Evolutionary conservation across 805 yeast species (phyloP).

Genomic region (Nakazawaea wickerhamii): DNA sequence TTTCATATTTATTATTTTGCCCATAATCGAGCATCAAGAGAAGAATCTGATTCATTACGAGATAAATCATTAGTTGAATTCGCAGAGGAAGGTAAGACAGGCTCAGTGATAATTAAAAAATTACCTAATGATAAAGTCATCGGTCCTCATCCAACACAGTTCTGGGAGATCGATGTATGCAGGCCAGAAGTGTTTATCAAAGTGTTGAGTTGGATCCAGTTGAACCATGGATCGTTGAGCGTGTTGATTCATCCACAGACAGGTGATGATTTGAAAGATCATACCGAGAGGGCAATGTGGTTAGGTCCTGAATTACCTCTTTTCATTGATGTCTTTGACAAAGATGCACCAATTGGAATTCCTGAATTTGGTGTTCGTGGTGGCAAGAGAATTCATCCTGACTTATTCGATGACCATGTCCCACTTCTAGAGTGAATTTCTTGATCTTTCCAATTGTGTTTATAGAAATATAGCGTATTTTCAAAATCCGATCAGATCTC

Average conservation of each 20-base stretch:
- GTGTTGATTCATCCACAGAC: conserved; percentile 52
- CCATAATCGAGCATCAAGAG: neutral
- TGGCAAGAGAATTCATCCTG: neutral
- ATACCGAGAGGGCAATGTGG: conserved; percentile 54
- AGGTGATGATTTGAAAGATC: conserved; percentile 39
- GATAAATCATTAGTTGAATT: neutral
- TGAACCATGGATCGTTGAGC: conserved; percentile 45
- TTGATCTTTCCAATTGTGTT: too few relatives aligned
- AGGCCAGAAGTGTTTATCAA: conserved; percentile 39
- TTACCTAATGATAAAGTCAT: conserved; percentile 17
- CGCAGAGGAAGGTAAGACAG: neutral
- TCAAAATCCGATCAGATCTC: too few relatives aligned
- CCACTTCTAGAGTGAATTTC: too few relatives aligned
- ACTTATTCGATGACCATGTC: neutral
- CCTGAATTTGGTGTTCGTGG: neutral
- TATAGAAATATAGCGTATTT: too few relatives aligned
- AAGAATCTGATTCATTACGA: neutral
- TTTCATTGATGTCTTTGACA: neutral
- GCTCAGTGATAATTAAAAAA: neutral
- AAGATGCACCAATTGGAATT: neutral
- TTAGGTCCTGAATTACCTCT: conserved; percentile 32
- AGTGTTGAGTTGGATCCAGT: conserved; percentile 45
- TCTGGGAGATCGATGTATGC: conserved; percentile 53
- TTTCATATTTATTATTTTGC: conserved; percentile 4
- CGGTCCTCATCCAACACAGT: conserved; percentile 55